Evolutionary conservation across 2,329 filamentous ascomycete species (phyloP), one percentile per base, ranked within the genome.

Genomic region (Ramularia endophylla): DNA sequence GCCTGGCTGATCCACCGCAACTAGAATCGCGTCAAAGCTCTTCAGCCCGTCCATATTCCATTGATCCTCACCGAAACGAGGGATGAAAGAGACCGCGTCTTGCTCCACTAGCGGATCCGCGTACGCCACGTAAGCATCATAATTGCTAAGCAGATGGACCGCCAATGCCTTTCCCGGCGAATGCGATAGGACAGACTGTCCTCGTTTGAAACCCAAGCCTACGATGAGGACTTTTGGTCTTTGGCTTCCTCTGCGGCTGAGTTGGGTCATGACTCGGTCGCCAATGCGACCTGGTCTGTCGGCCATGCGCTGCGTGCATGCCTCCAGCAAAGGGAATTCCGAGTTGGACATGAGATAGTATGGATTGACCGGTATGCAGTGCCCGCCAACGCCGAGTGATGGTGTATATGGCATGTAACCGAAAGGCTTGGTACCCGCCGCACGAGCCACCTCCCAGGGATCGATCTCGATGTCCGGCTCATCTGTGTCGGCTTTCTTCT

Each of bases 281-380:
- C 65, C 69, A 9, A 72, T 61, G 1, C 56, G 52, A 3, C 55
- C 59, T 0, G 72, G 72, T 6, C 72, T 63, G 3, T 58, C 55
- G 28, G 61, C 59, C 68, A 72, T 74, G 33, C 55, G 64, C 36
- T 68, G 65, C 1, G 69, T 65, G 0, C 70, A 71, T 2, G 61
- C 55, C 33, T 66, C 52, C 3, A 76, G 59, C 0, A 77, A 55
- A 3, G 73, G 73, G 34, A 75, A 67, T 3, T 60, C 53, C 48
- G 44, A 33, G 30, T 50, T 61, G 68, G 50, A 69, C 8, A 77
- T 58, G 13, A 77, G 60, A 47, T 77, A 77, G 58, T 69, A 68
- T 1, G 73, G 74, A 43, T 77, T 77, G 47, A 77, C 66, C 0
- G 74, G 74, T 43, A 77, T 77, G 47, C 74, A 77, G 53, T 77